These are phyloP conservation scores for Mitragyna speciosa DNA, from an alignment of 257 asterid species.

Conservation along the genomic window DNA sequence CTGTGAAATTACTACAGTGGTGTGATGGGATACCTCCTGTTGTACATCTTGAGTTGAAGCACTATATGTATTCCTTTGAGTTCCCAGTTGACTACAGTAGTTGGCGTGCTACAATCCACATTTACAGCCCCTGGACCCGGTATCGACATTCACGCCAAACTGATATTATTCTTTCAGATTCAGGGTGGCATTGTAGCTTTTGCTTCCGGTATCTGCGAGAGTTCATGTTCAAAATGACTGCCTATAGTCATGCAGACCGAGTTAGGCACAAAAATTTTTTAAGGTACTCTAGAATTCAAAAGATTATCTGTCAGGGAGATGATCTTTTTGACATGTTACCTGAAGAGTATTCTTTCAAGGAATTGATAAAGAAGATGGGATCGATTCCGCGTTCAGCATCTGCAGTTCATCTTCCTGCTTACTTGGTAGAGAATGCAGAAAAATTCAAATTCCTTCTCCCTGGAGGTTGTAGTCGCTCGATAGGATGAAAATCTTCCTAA, in stretches of 20 bases:
- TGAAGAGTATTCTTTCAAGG: constrained; percentile 83
- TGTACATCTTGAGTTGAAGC: constrained; percentile 68
- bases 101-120: constrained; percentile 76
- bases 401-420: constrained; percentile 80
- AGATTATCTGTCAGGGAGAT: constrained; percentile 64
- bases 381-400: constrained; percentile 74
- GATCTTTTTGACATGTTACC: constrained; percentile 92
- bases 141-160: constrained; percentile 75
- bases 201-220: constrained; percentile 60
- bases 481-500: constrained; percentile 24
- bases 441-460: constrained; percentile 79
- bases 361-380: constrained; percentile 84
- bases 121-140: constrained; percentile 53
- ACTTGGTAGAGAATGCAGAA: constrained; percentile 68
- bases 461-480: constrained; percentile 71
- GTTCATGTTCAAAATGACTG: constrained; percentile 67
- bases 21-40: constrained; percentile 78
- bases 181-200: constrained; percentile 98
- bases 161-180: constrained; percentile 65
- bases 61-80: constrained; percentile 81
- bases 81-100: constrained; percentile 82
- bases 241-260: constrained; percentile 67
- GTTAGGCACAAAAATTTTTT: constrained; percentile 48
- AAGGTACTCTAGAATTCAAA: constrained; percentile 65
- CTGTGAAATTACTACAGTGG: constrained; percentile 79